Evolutionary conservation across 2,329 filamentous ascomycete genomes (phyloP).

Genomic region (Ophiognomonia clavigignenti-juglandacearum): DNA sequence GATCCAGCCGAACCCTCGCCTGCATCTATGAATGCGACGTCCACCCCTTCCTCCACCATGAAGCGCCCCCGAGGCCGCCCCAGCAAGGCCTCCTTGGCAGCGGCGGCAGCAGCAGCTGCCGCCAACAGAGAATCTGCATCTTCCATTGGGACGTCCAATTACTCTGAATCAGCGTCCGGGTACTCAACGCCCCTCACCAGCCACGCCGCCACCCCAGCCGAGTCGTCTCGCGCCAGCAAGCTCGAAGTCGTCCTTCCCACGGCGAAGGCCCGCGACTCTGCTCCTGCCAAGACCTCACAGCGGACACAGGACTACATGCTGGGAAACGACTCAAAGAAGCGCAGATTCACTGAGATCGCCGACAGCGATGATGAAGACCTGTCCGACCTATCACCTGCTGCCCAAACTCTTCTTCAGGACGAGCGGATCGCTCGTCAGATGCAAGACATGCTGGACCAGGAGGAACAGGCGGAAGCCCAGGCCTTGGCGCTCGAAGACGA

Average conservation of each 20-base stretch:
- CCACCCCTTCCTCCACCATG: constrained; percentile 6
- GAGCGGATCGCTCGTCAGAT: constrained; percentile 51
- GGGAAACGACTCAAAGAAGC: constrained; percentile 35
- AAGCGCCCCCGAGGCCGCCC: constrained; percentile 27
- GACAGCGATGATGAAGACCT: constrained; percentile 37
- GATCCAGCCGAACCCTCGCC: constrained; percentile 3
- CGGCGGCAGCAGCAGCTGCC: constrained; percentile 10
- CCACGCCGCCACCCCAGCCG: constrained; percentile 33
- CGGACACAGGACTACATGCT: constrained; percentile 19
- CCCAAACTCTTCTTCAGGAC: constrained; percentile 48
- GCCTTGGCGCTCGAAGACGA: neutral
- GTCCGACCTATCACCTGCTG: constrained; percentile 35
- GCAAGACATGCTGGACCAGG: constrained; percentile 39
- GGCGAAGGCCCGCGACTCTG: constrained; percentile 22
- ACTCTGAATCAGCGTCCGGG: constrained; percentile 26
- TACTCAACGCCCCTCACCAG: constrained; percentile 40
- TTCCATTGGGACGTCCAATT: constrained; percentile 28
- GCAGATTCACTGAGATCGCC: constrained; percentile 37
- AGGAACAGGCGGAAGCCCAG: constrained; percentile 10
- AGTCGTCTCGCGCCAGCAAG: constrained; percentile 19
- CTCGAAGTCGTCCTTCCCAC: constrained; percentile 31
- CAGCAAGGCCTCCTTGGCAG: constrained; percentile 18
- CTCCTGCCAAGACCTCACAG: constrained; percentile 39
- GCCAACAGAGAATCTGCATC: constrained; percentile 28
- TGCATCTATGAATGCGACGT: neutral